Conservation (phyloP, 768 basidiomycete genomes). For the Leucocoprinus sp. region DNA sequence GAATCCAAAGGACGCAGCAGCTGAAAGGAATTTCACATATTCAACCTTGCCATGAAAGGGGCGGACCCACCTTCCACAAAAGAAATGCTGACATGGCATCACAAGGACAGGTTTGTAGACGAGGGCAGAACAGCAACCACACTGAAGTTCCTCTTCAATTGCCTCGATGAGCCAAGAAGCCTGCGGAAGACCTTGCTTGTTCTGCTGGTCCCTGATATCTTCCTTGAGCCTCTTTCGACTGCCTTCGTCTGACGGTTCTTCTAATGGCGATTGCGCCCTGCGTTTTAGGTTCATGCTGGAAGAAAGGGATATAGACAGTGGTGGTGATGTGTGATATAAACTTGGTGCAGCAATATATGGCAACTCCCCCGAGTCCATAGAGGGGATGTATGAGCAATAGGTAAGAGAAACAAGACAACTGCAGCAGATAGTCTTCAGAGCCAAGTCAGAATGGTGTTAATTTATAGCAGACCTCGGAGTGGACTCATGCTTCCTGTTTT, state of each 20-base stretch:
- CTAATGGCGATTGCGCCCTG: conserved; percentile 52
- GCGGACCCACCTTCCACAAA: conserved; percentile 69
- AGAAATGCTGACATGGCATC: conserved; percentile 83
- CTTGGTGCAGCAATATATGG: background rate
- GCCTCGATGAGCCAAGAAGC: conserved; percentile 42
- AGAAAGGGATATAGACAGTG: conserved; percentile 10
- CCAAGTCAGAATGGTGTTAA: no score
- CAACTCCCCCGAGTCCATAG: conserved; percentile 12
- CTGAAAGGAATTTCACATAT: conserved; percentile 26
- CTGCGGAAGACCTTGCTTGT: background rate
- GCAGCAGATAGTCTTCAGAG: conserved; percentile 5
- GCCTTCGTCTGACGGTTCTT: conserved; percentile 35
- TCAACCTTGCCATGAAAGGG: conserved; percentile 3
- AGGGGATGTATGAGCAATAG: background rate
- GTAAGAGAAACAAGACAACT: background rate
- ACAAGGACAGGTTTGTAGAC: conserved; percentile 79
- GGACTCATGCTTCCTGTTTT: conserved; percentile 4
- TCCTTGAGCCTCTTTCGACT: conserved; percentile 59
- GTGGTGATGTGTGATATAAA: conserved; percentile 7
- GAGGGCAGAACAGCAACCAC: conserved; percentile 78
- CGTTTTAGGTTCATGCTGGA: conserved; percentile 39
- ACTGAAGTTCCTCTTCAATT: conserved; percentile 68
- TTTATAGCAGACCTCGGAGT: conserved; percentile 4
- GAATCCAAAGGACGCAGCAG: conserved; percentile 78
- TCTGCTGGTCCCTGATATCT: conserved; percentile 17